Evolutionary conservation across 495 filamentous ascomycete genomes (phyloP).

Genomic region (Penicillium goetzii): DNA sequence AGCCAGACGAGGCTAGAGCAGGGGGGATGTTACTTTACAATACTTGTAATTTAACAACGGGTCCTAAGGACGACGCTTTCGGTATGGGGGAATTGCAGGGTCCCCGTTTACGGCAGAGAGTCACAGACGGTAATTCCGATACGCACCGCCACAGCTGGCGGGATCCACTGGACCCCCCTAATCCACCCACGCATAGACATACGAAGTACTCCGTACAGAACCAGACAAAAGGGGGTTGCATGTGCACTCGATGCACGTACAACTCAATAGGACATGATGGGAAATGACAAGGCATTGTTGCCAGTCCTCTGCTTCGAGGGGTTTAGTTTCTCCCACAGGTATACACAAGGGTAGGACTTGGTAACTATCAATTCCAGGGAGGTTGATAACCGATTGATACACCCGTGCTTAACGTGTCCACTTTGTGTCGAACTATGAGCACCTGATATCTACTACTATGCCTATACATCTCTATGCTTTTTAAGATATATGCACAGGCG

Average conservation of each 20-base stretch:
- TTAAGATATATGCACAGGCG: not conserved
- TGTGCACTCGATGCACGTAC: not conserved
- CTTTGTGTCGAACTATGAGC: not conserved
- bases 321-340: not conserved
- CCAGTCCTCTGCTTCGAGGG: not conserved
- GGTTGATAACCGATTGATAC: not conserved
- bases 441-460: not conserved
- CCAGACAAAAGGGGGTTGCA: constrained; percentile 25
- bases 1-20: constrained; percentile 20
- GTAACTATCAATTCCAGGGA: not conserved
- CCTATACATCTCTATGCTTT: not conserved
- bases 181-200: constrained; percentile 10
- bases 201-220: too few species aligned
- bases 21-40: constrained; percentile 19
- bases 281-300: not conserved
- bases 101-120: not conserved
- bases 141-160: constrained; percentile 35
- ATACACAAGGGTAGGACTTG: not conserved
- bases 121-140: constrained; percentile 21
- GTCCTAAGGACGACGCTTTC: not conserved
- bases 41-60: constrained; percentile 24
- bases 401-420: not conserved
- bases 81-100: not conserved
- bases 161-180: constrained; percentile 25
- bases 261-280: not conserved